Evolutionary conservation across 2,329 filamentous ascomycete genomes (phyloP).

Genomic region (Diaporthe caulivora): DNA sequence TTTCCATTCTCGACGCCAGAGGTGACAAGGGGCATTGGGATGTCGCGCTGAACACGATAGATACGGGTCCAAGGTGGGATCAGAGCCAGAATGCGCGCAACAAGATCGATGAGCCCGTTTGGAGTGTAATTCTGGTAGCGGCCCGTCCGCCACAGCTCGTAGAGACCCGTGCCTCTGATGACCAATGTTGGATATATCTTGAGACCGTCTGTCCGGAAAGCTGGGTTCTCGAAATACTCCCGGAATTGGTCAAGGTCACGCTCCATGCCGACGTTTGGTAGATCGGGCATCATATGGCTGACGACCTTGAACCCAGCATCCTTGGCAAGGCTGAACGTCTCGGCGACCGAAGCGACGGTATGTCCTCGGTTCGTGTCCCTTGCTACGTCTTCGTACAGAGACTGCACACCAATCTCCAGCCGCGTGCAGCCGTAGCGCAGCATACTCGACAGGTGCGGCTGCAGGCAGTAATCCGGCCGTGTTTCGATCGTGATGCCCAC

Average conservation of each 20-base stretch:
- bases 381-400: constrained; percentile 97
- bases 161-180: constrained; percentile 94
- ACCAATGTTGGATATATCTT: constrained; percentile 99
- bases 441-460: constrained; percentile 96
- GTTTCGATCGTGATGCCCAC: constrained; percentile 99
- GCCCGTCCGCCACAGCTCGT: constrained; percentile 97
- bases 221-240: constrained; percentile 97
- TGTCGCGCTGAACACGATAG: constrained; percentile 97
- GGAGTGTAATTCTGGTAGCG: constrained; percentile 99
- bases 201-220: constrained; percentile 93
- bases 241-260: constrained; percentile 96
- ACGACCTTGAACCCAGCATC: constrained; percentile 99
- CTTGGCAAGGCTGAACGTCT: constrained; percentile 97
- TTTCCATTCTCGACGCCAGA: constrained; percentile 99
- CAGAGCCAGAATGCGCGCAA: constrained; percentile 94
- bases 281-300: constrained; percentile 99
- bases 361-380: constrained; percentile 97
- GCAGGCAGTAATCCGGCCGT: constrained; percentile 94
- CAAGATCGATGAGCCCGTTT: constrained; percentile 94
- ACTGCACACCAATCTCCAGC: constrained; percentile 95
- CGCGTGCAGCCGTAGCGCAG: constrained; percentile 97
- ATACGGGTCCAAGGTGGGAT: constrained; percentile 98
- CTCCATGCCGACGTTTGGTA: constrained; percentile 99
- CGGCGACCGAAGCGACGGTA: constrained; percentile 93
- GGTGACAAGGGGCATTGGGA: constrained; percentile 99